A percentile compares a stretch with the other conserved stretches of the same genome.
These are phyloP conservation scores for Bothriochloa decipiens DNA, from an alignment of 176 grass and related monocot species.

Conservation along the genomic window DNA sequence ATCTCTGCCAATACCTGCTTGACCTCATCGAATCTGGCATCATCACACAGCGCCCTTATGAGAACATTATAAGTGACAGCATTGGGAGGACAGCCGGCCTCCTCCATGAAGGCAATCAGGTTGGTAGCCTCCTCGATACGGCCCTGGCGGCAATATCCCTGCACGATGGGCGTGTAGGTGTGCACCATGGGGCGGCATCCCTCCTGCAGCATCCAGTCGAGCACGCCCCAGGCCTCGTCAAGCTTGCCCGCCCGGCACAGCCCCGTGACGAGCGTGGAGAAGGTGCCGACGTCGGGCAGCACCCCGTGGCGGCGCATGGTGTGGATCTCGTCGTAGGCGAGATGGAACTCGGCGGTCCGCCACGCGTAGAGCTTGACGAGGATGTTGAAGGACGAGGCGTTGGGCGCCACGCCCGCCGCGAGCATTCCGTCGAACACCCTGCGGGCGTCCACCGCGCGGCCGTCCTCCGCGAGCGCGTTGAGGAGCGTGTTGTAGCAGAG, in stretches of 20 bases:
- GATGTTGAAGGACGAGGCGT: conserved; percentile 67
- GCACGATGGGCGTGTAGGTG: conserved; percentile 76
- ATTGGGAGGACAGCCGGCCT: conserved; percentile 56
- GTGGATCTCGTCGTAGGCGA: conserved; percentile 46
- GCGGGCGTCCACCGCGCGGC: conserved; percentile 43
- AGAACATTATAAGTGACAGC: conserved; percentile 79
- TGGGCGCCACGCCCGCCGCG: conserved; percentile 41
- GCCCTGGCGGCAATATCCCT: conserved; percentile 69
- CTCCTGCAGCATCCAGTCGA: conserved; percentile 73
- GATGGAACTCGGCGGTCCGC: conserved; percentile 51
- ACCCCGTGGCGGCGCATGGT: conserved; percentile 43
- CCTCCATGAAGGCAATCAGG: conserved; percentile 65
- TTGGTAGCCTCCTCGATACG: conserved; percentile 69
- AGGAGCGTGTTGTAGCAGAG: conserved; percentile 88
- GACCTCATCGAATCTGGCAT: conserved; percentile 61
- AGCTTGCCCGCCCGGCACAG: conserved; percentile 58
- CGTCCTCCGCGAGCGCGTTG: conserved; percentile 63
- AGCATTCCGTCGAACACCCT: conserved; percentile 59
- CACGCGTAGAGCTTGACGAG: conserved; percentile 67
- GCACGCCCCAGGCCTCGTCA: conserved; percentile 62
- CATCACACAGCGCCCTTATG: conserved; percentile 63
- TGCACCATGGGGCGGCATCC: conserved; percentile 56
- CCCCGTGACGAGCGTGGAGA: conserved; percentile 71
- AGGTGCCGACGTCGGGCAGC: conserved; percentile 55
- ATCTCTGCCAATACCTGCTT: conserved; percentile 54